Percentiles rank a stretch among this genome's conserved stretches.
Evolutionary conservation across 176 grass and related monocot species (phyloP).

Genomic region (Oryza officinalis): DNA sequence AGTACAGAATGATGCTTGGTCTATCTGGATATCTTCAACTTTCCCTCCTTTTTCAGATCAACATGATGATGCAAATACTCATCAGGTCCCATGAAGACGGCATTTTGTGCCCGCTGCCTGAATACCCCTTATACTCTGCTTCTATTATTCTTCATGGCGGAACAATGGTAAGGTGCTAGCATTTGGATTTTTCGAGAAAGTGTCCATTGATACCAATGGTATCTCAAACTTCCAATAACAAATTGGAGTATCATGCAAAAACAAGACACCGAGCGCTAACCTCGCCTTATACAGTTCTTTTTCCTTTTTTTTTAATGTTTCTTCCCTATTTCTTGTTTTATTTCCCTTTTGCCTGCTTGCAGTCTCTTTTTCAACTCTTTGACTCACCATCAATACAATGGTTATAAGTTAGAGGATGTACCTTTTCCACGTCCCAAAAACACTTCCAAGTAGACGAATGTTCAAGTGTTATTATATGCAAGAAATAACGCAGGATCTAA

Average conservation of each 20-base stretch:
- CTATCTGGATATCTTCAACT: not conserved
- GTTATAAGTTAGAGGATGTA: too few species aligned
- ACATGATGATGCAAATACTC: conserved; percentile 72
- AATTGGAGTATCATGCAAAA: not conserved
- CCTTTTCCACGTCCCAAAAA: not conserved
- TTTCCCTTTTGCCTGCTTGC: too few species aligned
- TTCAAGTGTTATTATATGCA: not conserved
- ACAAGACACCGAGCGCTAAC: not conserved
- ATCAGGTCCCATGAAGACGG: conserved; percentile 70
- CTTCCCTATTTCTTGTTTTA: not conserved
- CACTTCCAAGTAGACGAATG: not conserved
- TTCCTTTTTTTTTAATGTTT: not conserved
- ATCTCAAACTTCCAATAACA: not conserved
- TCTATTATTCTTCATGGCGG: conserved; percentile 80
- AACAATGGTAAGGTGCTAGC: conserved; percentile 52
- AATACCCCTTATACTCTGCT: conserved; percentile 76
- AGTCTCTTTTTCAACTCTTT: not conserved
- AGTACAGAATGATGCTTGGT: not conserved
- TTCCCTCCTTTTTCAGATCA: conserved; percentile 45
- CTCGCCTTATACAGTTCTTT: not conserved
- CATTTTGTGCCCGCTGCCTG: conserved; percentile 74
- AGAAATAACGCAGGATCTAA: not conserved
- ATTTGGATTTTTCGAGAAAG: not conserved
- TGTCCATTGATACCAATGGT: not conserved
- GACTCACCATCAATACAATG: too few species aligned